These are phyloP conservation scores for Babesia bovis DNA, from an alignment of 169 alveolate genomes.

Conservation along the genomic window DNA sequence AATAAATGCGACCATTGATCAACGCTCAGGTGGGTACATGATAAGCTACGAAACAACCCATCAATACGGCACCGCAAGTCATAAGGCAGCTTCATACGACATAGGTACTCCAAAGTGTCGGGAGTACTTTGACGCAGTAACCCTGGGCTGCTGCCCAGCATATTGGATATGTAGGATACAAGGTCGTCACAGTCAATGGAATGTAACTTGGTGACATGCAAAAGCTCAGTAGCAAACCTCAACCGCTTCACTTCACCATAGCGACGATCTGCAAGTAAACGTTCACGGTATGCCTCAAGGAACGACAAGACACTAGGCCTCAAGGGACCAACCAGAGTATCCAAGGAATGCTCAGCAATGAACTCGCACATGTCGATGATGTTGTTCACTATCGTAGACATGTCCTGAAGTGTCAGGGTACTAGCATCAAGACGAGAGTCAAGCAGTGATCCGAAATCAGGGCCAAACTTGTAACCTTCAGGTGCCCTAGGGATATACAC, in stretches of 20 bases:
- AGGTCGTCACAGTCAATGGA: slow-evolving; percentile 47
- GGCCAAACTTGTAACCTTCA: slow-evolving; percentile 24
- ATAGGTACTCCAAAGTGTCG: slow-evolving; percentile 16
- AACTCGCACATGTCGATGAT: slow-evolving; percentile 12
- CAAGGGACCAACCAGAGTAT: slow-evolving; percentile 22
- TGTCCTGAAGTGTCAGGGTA: slow-evolving; percentile 3
- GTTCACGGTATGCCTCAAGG: slow-evolving; percentile 18
- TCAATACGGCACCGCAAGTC: background rate
- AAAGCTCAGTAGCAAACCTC: slow-evolving; percentile 19
- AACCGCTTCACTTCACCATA: slow-evolving; percentile 16
- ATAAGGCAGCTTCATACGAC: slow-evolving; percentile 16
- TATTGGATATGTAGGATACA: slow-evolving; percentile 1
- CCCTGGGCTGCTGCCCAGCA: slow-evolving; percentile 22
- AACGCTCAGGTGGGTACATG: background rate
- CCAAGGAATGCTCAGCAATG: slow-evolving; percentile 12
- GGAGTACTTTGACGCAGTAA: slow-evolving; percentile 17
- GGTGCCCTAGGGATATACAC: slow-evolving; percentile 33
- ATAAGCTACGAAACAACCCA: background rate
- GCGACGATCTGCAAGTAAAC: slow-evolving; percentile 1
- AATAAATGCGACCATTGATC: slow-evolving; percentile 26
- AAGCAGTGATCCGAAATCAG: slow-evolving; percentile 17
- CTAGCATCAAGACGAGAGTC: background rate
- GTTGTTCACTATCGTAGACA: background rate
- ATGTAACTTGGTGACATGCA: slow-evolving; percentile 28
- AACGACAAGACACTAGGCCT: slow-evolving; percentile 11